Base-by-base conservation (phyloP, 371 early-diverging fungal genomes). In the Apophysomyces elegans region DNA sequence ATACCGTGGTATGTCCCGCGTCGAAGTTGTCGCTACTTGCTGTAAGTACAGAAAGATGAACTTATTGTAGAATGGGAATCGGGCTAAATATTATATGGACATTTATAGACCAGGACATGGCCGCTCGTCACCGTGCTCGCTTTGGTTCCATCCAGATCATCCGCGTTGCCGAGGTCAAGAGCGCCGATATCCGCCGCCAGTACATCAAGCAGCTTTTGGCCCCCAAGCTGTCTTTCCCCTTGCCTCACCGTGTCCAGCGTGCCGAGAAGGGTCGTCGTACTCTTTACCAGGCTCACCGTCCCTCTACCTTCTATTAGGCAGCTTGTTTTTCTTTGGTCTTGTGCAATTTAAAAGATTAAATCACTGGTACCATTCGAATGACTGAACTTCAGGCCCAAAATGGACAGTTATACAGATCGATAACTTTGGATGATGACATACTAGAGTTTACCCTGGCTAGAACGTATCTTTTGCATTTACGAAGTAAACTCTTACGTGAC, bases 131-230 rank as follows among this genome's bases (percentile, higher is more conserved):
- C 90, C 95, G 96, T 81, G 95, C 96, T 65, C 95, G 97, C 70
- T 97, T 96, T 88, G 76, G 86, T 83, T 93, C 95, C 60, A 89
- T 97, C 84, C 98, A 97, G 84, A 94, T 97, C 90, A 95, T 97
- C 87, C 91, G 93, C 68, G 72, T 97, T 61, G 93, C 92, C 59
- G 90, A 91, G 75, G 88, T 97, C 66, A 88, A 90, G 84, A 76
- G 85, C 74, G 84, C 86, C 26, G 95, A 95, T 77, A 93, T 96
- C 68, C 92, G 94, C 69, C 96, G 98, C 78, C 93, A 95, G 21
- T 95, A 96, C 91, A 95, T 96, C 87, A 88, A 85, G 84, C 98
- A 97, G 88, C 81, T 97, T 72, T 73, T 95, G 76, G 73, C 76
- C 61, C 90, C 91, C 75, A 87, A 85, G 65, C 90, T 97, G 85